Conservation (phyloP, 2,329 filamentous ascomycete species). For the Fusarium sp. region DNA sequence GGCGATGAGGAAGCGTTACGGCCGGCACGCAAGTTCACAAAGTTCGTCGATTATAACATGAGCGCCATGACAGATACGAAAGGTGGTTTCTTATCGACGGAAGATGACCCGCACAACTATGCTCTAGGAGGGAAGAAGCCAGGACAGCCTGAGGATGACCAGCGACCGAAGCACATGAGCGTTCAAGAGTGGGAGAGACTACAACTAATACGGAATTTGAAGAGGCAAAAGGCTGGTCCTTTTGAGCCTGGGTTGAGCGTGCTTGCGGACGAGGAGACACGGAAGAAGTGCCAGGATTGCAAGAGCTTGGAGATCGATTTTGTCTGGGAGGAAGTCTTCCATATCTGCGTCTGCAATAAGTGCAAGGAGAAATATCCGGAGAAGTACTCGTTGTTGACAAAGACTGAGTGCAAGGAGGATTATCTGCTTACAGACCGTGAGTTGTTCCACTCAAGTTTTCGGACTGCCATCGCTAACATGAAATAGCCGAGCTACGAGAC, state of each 20-base stretch:
- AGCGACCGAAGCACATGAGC: slow-evolving; percentile 89
- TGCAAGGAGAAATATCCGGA: slow-evolving; percentile 94
- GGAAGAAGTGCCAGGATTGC: slow-evolving; percentile 87
- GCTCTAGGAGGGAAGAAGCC: slow-evolving; percentile 66
- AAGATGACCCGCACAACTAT: slow-evolving; percentile 91
- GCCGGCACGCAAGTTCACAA: slow-evolving; percentile 87
- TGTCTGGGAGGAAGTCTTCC: slow-evolving; percentile 90
- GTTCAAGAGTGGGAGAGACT: slow-evolving; percentile 90
- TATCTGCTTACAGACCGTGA: slow-evolving; percentile 92
- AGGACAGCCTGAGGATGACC: slow-evolving; percentile 54
- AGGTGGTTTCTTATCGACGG: slow-evolving; percentile 89
- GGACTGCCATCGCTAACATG: slow-evolving; percentile 7
- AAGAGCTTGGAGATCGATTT: slow-evolving; percentile 88
- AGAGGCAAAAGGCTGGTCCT: slow-evolving; percentile 79
- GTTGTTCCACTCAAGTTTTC: slow-evolving; percentile 49
- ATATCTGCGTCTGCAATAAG: slow-evolving; percentile 76
- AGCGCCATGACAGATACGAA: slow-evolving; percentile 98
- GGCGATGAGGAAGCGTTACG: slow-evolving; percentile 67
- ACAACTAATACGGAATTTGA: slow-evolving; percentile 78
- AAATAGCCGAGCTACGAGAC: slow-evolving; percentile 86
- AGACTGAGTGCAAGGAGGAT: slow-evolving; percentile 95
- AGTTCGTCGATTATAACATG: slow-evolving; percentile 98
- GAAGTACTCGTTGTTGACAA: slow-evolving; percentile 94
- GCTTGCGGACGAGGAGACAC: slow-evolving; percentile 69
- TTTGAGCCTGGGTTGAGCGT: slow-evolving; percentile 92